Evolutionary conservation across 345 rosid genomes (phyloP).

Genomic region (Anastatica hierochuntica): DNA sequence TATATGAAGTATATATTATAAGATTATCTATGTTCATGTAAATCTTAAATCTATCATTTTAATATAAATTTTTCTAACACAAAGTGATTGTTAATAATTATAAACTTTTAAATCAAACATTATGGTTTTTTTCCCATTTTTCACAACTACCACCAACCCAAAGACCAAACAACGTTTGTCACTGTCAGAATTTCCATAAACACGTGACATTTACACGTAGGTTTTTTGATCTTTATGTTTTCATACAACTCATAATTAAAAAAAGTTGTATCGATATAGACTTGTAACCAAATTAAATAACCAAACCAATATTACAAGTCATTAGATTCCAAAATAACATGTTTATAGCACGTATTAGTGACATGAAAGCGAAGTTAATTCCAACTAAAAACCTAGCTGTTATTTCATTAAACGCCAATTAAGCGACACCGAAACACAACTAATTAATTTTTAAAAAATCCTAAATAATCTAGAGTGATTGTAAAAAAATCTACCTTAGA

Average conservation of each 20-base stretch:
- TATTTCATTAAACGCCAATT: slow-evolving; percentile 5
- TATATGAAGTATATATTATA: not conserved
- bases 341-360: slow-evolving; percentile 1
- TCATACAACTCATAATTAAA: not conserved
- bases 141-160: slow-evolving; percentile 23
- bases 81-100: not conserved
- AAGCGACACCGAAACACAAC: no score
- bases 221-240: slow-evolving; percentile 10
- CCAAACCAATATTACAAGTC: not conserved
- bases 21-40: not conserved
- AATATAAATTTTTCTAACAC: not conserved
- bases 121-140: not conserved
- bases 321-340: not conserved
- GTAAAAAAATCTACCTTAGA: no score
- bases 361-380: slow-evolving; percentile 8
- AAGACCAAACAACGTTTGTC: slow-evolving; percentile 8
- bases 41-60: not conserved
- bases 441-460: no score
- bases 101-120: no score
- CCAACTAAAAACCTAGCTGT: not conserved
- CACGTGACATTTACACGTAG: no score
- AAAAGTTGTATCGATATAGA: not conserved
- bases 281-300: not conserved
- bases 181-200: slow-evolving; percentile 9
- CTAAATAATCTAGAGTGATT: no score